Evolutionary conservation across 371 early-diverging fungal species (phyloP), one percentile per base, ranked within the genome.

Genomic region (Mortierella sp.): DNA sequence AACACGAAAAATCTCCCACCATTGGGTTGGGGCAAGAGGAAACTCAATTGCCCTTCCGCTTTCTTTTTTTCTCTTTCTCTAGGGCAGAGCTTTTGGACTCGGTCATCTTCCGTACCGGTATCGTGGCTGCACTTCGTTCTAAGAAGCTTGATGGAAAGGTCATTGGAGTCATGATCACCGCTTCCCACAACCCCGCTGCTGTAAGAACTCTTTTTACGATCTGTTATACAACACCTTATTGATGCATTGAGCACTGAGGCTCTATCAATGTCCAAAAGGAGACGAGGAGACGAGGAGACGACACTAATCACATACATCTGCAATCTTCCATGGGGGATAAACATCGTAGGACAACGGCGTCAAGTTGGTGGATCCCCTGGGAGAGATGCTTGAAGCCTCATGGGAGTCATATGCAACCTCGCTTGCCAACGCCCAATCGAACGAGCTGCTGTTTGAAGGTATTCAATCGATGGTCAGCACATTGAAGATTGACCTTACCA

Each of bases 141-240:
- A 91, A 94, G 71, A 90, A 88, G 71, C 85, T 95, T 54, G 82
- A 89, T 56, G 96, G 98, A 46, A 87, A 93, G 65, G 86, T 86
- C 59, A 96, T 99, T 63, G 99, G 99, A 66, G 91, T 97, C 45
- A 98, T 99, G 98, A 89, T 99, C 62, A 99, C 99, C 50, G 99
- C 99, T 43, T 97, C 97, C 39, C 99, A 99, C 84, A 99, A 99
- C 82, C 95, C 97, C 56, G 96, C 87, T 66, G 85, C 86, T 70
- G 95, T 94, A 83, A 72, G 54, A 26, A 2, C 30, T 30, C n/a
- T 13, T 24, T 43, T 6, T 27, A 45, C 12, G 14, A 48, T 10
- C 21, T 8, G 6, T 6, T 19, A n/a, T n/a, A 6, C 10, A 46
- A n/a, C n/a, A n/a, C n/a, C n/a, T n/a, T n/a, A n/a, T n/a, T n/a